Percentiles rank a stretch among this genome's conserved stretches.
phyloP scores from a whole-genome alignment of 805 yeast genomes.

The Pichia cabralensis region DNA sequence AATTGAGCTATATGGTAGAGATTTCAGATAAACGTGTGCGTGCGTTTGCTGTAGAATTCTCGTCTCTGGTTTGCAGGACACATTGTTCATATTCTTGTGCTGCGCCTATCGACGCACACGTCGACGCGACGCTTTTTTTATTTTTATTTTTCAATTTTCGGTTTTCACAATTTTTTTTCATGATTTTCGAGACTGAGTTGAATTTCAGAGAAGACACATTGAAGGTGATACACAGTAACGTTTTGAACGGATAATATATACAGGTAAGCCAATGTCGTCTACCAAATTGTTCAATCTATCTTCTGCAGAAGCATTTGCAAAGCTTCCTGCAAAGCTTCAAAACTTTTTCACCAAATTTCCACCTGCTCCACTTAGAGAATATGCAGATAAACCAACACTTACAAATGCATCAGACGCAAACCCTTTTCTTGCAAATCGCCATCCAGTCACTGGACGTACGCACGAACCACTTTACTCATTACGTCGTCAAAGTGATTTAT shows the following conservation, averaged over 20 bases:
- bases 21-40: too few relatives aligned
- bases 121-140: too few relatives aligned
- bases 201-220: too few relatives aligned
- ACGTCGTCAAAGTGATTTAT: slow-evolving; percentile 75
- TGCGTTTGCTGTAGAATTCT: too few relatives aligned
- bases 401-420: slow-evolving; percentile 64
- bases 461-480: slow-evolving; percentile 72
- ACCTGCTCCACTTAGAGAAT: slow-evolving; percentile 66
- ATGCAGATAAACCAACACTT: slow-evolving; percentile 53
- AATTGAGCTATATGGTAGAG: too few relatives aligned
- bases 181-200: too few relatives aligned
- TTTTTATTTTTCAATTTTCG: too few relatives aligned
- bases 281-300: slow-evolving; percentile 20
- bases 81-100: too few relatives aligned
- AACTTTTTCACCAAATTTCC: slow-evolving; percentile 76
- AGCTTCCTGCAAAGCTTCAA: slow-evolving; percentile 62
- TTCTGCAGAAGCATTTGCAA: slow-evolving; percentile 26
- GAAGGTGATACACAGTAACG: background rate
- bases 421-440: slow-evolving; percentile 80
- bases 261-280: slow-evolving; percentile 5
- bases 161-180: too few relatives aligned
- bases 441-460: slow-evolving; percentile 68
- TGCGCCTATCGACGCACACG: too few relatives aligned
- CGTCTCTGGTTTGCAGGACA: too few relatives aligned
- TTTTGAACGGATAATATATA: too few relatives aligned